Evolutionary conservation across 2,329 filamentous ascomycete species (phyloP).

Genomic region (Penicillium sp.): DNA sequence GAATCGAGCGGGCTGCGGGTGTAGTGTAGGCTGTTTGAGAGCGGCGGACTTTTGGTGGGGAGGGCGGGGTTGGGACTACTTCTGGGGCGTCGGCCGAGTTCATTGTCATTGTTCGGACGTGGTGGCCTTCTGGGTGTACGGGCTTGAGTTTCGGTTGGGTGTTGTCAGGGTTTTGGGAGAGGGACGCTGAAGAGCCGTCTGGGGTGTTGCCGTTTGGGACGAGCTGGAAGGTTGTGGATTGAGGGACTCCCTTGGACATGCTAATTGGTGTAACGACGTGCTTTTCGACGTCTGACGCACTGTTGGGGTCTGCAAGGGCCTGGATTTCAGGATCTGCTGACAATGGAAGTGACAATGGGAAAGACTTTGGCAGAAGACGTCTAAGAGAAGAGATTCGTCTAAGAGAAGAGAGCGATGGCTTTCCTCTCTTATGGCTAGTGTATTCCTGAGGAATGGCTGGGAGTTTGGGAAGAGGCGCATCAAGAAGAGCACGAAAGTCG

Average conservation of each 20-base stretch:
- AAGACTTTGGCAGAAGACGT: conserved; percentile 33
- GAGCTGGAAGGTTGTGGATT: not conserved
- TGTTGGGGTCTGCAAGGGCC: conserved; percentile 31
- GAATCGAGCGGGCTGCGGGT: conserved; percentile 19
- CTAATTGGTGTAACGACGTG: conserved; percentile 19
- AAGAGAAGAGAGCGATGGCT: conserved; percentile 38
- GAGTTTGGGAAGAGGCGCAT: conserved; percentile 26
- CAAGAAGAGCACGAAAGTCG: conserved; percentile 21
- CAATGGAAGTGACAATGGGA: conserved; percentile 30
- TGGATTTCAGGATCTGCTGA: conserved; percentile 40
- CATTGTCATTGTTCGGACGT: conserved; percentile 29
- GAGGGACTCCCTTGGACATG: conserved; percentile 3
- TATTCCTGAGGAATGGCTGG: conserved; percentile 17
- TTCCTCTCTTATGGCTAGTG: conserved; percentile 28
- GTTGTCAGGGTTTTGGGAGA: conserved; percentile 2
- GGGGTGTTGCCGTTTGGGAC: not conserved
- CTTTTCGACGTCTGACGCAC: conserved; percentile 29
- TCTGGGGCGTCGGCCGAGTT: conserved; percentile 38
- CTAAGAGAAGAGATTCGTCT: conserved; percentile 30
- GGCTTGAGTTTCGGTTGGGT: not conserved
- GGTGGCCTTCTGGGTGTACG: conserved; percentile 10
- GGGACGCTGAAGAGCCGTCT: not conserved
- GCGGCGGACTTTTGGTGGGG: conserved; percentile 26
- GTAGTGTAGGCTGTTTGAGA: conserved; percentile 22
- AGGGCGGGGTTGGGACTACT: conserved; percentile 25